Evolutionary conservation across 768 basidiomycete species (phyloP).

Genomic region (Calocybe gangraenosa): DNA sequence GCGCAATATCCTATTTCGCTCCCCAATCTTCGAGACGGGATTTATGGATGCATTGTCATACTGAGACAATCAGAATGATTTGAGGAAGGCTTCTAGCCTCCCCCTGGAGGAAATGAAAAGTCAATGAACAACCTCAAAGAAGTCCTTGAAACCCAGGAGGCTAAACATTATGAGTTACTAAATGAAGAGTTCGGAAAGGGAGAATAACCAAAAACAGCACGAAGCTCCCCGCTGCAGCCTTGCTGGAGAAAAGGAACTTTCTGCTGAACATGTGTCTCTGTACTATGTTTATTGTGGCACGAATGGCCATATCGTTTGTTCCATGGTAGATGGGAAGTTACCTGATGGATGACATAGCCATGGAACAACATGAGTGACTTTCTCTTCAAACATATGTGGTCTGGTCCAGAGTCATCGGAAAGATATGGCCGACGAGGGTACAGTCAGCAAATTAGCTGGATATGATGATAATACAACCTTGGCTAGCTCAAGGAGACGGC

Average conservation of each 20-base stretch:
- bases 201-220: too few relatives aligned
- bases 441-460: not conserved
- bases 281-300: too few relatives aligned
- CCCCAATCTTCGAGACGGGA: conserved; percentile 24
- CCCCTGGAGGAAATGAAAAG: conserved; percentile 28
- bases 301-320: too few relatives aligned
- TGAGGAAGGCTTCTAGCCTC: conserved; percentile 26
- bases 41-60: conserved; percentile 33
- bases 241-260: too few relatives aligned
- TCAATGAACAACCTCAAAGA: conserved; percentile 36
- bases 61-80: conserved; percentile 29
- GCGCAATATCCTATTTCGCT: conserved; percentile 35
- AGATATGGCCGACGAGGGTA: not conserved
- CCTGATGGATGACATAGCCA: too few relatives aligned
- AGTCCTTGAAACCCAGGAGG: conserved; percentile 18
- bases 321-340: too few relatives aligned
- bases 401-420: not conserved
- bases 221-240: too few relatives aligned
- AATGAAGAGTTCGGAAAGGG: too few relatives aligned
- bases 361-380: too few relatives aligned
- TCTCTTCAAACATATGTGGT: not conserved
- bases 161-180: too few relatives aligned
- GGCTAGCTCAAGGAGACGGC: not conserved
- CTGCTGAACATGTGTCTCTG: too few relatives aligned
- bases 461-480: not conserved